A percentile compares a stretch with the other conserved stretches of the same genome.
phyloP scores from a whole-genome alignment of 306 rosid genomes.

The Glycyrrhiza uralensis region DNA sequence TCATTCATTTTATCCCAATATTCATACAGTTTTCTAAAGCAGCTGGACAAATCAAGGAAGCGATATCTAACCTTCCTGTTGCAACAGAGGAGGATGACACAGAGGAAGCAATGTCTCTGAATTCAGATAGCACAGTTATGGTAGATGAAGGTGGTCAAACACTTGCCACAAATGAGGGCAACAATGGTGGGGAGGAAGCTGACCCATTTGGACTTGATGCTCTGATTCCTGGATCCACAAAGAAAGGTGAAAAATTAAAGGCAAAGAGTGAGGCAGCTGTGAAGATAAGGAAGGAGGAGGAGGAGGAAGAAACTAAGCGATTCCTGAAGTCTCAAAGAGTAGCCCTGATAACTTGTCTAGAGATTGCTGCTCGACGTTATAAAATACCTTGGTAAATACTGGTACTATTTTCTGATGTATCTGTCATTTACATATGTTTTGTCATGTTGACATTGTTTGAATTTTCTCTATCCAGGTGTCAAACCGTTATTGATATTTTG shows the following conservation, averaged over 20 bases:
- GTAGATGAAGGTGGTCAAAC: conserved; percentile 38
- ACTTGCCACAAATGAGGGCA: conserved; percentile 33
- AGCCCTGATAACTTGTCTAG: conserved; percentile 77
- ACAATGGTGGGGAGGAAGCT: conserved; percentile 40
- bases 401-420: neutral
- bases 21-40: conserved; percentile 71
- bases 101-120: conserved; percentile 64
- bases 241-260: conserved; percentile 56
- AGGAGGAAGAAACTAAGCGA: conserved; percentile 62
- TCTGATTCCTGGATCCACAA: conserved; percentile 52
- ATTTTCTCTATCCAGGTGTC: conserved; percentile 66
- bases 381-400: conserved; percentile 69
- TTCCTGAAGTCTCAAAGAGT: conserved; percentile 70
- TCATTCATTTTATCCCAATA: conserved; percentile 22
- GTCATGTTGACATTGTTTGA: conserved; percentile 2
- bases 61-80: conserved; percentile 69
- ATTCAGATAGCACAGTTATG: conserved; percentile 29
- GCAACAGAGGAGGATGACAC: conserved; percentile 73
- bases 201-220: conserved; percentile 97
- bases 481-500: conserved; percentile 88
- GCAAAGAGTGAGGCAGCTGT: conserved; percentile 51
- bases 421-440: neutral
- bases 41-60: conserved; percentile 71
- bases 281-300: conserved; percentile 47
- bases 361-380: conserved; percentile 84